These are phyloP conservation scores for Salix purpurea DNA, from an alignment of 345 rosid genomes.

Conservation along the genomic window DNA sequence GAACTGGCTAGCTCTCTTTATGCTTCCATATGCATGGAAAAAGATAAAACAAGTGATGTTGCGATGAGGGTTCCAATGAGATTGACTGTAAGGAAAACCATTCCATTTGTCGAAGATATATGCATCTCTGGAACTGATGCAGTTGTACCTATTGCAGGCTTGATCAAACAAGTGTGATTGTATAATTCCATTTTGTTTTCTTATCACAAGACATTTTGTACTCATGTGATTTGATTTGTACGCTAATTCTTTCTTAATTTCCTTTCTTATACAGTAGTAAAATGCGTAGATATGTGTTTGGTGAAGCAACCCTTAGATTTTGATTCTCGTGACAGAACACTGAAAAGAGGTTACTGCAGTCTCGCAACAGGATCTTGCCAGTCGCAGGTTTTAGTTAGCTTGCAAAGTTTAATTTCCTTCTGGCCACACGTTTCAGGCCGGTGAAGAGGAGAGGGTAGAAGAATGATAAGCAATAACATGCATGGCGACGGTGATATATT, in stretches of 20 bases:
- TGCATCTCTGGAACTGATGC: too few species aligned
- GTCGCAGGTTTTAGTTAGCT: too few species aligned
- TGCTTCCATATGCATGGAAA: constrained; percentile 58
- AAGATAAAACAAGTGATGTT: constrained; percentile 41
- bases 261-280: not conserved
- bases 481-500: too few species aligned
- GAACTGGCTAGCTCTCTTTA: constrained; percentile 69
- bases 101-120: constrained; percentile 40
- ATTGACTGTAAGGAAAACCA: constrained; percentile 55
- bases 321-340: not conserved
- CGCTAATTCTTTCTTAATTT: not conserved
- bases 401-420: not conserved
- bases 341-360: not conserved
- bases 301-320: not conserved
- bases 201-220: not conserved
- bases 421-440: not conserved
- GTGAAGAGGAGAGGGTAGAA: not conserved
- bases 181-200: too few species aligned
- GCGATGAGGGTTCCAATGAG: constrained; percentile 33
- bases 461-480: too few species aligned
- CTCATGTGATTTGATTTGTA: not conserved
- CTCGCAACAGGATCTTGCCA: not conserved
- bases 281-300: not conserved
- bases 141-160: too few species aligned
- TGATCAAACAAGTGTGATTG: too few species aligned